Percentiles rank a stretch among this genome's conserved stretches.
phyloP scores from a whole-genome alignment of 2,329 filamentous ascomycete species.

The Trichoderma semiorbis region DNA sequence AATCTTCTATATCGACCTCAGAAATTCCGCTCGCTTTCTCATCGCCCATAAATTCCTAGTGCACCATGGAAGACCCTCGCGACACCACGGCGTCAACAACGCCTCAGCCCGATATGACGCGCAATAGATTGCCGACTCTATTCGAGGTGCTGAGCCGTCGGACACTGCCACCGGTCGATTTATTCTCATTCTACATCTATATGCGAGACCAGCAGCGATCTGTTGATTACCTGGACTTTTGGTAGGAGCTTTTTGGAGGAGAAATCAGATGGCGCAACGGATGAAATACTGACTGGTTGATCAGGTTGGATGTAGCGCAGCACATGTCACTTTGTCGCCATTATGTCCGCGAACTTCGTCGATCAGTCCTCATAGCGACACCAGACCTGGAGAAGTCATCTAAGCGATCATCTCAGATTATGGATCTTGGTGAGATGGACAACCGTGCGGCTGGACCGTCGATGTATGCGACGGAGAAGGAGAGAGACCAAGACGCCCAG shows the following conservation, averaged over 20 bases:
- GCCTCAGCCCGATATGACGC: slow-evolving; percentile 53
- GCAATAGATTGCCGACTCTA: slow-evolving; percentile 87
- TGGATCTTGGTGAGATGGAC: slow-evolving; percentile 70
- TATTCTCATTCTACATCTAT: slow-evolving; percentile 99
- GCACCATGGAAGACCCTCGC: slow-evolving; percentile 24
- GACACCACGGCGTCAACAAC: slow-evolving; percentile 46
- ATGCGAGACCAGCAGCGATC: slow-evolving; percentile 98
- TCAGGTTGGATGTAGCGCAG: slow-evolving; percentile 96
- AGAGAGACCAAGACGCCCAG: slow-evolving; percentile 79
- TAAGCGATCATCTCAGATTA: slow-evolving; percentile 77
- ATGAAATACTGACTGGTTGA: slow-evolving; percentile 11
- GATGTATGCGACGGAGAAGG: slow-evolving; percentile 64
- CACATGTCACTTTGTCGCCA: slow-evolving; percentile 97
- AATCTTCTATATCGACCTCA: background rate
- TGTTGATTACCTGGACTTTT: slow-evolving; percentile 97
- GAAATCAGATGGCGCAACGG: background rate
- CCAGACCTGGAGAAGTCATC: slow-evolving; percentile 84
- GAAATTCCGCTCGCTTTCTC: slow-evolving; percentile 6
- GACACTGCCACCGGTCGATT: slow-evolving; percentile 91
- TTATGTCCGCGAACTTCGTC: slow-evolving; percentile 90
- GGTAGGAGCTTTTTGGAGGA: slow-evolving; percentile 51
- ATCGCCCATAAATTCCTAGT: background rate
- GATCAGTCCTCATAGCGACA: slow-evolving; percentile 89
- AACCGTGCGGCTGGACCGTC: slow-evolving; percentile 57
- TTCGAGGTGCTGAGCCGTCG: slow-evolving; percentile 93